A percentile compares a stretch with the other conserved stretches of the same genome.
Conservation (phyloP, 2,329 filamentous ascomycete species). For the Tolypocladium inflatum region DNA sequence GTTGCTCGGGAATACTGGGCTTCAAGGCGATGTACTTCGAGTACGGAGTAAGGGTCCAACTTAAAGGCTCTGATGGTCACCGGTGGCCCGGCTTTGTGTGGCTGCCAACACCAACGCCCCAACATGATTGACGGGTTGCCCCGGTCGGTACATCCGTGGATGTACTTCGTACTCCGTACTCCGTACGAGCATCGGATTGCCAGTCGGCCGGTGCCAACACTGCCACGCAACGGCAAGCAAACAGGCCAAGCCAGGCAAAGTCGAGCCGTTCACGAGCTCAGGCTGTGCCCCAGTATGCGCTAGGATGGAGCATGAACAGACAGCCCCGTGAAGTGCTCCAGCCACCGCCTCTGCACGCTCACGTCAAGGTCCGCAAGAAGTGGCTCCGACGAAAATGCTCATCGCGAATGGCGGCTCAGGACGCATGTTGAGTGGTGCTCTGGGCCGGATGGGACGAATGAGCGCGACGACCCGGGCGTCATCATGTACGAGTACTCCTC, state of each 20-base stretch:
- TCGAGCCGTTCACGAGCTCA: not conserved
- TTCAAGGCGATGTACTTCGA: not conserved
- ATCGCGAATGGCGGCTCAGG: not conserved
- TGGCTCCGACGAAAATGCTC: not conserved
- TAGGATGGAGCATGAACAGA: not conserved
- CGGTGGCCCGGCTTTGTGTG: not conserved
- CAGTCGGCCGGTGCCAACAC: not conserved
- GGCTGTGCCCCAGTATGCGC: not conserved
- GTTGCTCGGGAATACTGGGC: not conserved
- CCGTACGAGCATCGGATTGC: not conserved
- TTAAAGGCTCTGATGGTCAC: not conserved
- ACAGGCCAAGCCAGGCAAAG: not conserved
- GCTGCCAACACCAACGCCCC: not conserved
- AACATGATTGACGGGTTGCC: not conserved
- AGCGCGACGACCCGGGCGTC: not conserved
- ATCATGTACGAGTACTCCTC: slow-evolving; percentile 1
- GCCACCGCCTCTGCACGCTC: not conserved
- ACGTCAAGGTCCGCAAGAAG: not conserved
- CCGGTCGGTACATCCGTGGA: not conserved
- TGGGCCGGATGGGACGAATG: not conserved
- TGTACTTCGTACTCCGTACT: no score
- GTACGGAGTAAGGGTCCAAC: no score
- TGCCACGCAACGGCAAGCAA: not conserved
- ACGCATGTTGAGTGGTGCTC: not conserved
- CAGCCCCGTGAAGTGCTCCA: not conserved